A percentile compares a stretch with the other conserved stretches of the same genome.
Conservation (phyloP, 331 rosid genomes). For the Quercus phellos region DNA sequence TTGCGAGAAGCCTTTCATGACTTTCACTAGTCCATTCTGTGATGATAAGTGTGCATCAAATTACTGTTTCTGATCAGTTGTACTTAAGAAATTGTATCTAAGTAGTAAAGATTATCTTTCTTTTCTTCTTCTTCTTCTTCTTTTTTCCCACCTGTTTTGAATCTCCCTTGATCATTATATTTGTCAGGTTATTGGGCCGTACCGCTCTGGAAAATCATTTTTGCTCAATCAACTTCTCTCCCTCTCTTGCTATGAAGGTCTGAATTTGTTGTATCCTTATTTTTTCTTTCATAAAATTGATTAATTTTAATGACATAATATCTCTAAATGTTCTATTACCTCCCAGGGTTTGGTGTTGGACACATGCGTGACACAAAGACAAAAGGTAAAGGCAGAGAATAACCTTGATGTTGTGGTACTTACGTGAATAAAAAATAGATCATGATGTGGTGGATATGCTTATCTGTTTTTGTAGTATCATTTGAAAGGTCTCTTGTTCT, state of each 20-base stretch:
- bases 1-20: neutral
- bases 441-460: neutral
- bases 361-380: slow-evolving; percentile 98
- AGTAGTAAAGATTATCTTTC: neutral
- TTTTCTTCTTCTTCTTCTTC: neutral
- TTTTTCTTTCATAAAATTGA: slow-evolving; percentile 9
- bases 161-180: slow-evolving; percentile 23
- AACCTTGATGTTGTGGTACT: slow-evolving; percentile 20
- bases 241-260: slow-evolving; percentile 95
- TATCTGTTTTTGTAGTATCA: slow-evolving; percentile 4
- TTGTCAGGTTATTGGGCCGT: slow-evolving; percentile 92
- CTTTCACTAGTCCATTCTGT: neutral
- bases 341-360: slow-evolving; percentile 93
- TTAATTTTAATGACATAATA: slow-evolving; percentile 17
- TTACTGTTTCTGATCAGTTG: neutral
- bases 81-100: neutral
- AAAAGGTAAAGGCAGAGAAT: slow-evolving; percentile 55
- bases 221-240: slow-evolving; percentile 96
- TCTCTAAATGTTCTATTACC: slow-evolving; percentile 2
- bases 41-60: neutral
- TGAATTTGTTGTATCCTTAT: neutral
- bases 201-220: slow-evolving; percentile 96
- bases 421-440: no score
- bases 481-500: slow-evolving; percentile 8
- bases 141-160: slow-evolving; percentile 12